Evolutionary conservation across 1,284 basidiomycete species (phyloP).

Genomic region (Tilletia caries): DNA sequence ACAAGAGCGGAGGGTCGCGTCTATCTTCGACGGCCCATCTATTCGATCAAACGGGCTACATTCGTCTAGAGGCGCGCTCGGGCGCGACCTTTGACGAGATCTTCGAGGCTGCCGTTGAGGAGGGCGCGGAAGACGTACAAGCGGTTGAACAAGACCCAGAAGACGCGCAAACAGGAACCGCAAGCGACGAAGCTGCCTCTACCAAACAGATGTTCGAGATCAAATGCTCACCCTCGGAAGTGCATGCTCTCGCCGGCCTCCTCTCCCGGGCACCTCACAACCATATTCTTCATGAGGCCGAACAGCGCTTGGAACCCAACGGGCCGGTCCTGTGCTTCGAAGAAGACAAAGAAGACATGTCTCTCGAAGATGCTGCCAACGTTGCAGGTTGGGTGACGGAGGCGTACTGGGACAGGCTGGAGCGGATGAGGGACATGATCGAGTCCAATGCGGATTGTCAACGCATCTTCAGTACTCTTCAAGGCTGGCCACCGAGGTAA

Average conservation of each 20-base stretch:
- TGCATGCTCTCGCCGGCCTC: slow-evolving; percentile 10
- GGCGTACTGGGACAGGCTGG: slow-evolving; percentile 18
- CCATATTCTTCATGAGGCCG: slow-evolving; percentile 14
- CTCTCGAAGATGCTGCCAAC: background rate
- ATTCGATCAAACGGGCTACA: slow-evolving; percentile 18
- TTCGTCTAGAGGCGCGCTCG: slow-evolving; percentile 12
- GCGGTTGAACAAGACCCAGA: background rate
- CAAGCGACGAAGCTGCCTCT: background rate
- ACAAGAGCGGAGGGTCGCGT: slow-evolving; percentile 19
- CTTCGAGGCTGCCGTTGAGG: slow-evolving; percentile 19
- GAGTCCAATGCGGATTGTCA: slow-evolving; percentile 23
- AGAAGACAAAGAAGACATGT: background rate
- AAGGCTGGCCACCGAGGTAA: slow-evolving; percentile 19
- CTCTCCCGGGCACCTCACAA: slow-evolving; percentile 11
- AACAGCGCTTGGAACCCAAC: slow-evolving; percentile 13
- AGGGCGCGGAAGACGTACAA: slow-evolving; percentile 18
- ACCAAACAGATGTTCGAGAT: slow-evolving; percentile 7
- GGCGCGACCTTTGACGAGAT: slow-evolving; percentile 19
- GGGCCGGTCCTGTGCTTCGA: slow-evolving; percentile 16
- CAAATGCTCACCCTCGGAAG: slow-evolving; percentile 16
- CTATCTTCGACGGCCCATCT: slow-evolving; percentile 22
- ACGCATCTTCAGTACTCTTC: slow-evolving; percentile 20
- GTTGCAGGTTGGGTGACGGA: slow-evolving; percentile 16
- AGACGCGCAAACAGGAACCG: background rate
- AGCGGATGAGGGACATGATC: slow-evolving; percentile 17